Conservation (phyloP, 2,329 filamentous ascomycete species). For the Cercospora sesami region DNA sequence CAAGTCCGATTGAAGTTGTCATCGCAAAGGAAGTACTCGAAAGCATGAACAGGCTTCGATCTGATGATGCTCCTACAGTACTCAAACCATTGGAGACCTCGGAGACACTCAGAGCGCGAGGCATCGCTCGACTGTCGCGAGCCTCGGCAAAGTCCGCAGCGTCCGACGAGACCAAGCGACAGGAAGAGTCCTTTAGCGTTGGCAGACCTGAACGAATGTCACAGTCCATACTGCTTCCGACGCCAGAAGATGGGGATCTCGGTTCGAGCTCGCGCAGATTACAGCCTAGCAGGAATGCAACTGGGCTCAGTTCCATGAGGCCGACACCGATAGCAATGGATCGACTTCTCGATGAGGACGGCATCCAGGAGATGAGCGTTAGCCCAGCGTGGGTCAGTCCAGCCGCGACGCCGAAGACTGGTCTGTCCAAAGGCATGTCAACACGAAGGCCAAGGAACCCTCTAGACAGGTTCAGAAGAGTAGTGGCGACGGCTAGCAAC, state of each 20-base stretch:
- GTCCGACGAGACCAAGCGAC: background rate
- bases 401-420: constrained; percentile 14
- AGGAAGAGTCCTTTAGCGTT: constrained; percentile 19
- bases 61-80: constrained; percentile 8
- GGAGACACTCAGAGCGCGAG: constrained; percentile 33
- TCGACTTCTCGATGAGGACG: constrained; percentile 14
- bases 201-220: constrained; percentile 14
- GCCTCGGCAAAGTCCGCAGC: constrained; percentile 21
- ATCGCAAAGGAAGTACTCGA: constrained; percentile 32
- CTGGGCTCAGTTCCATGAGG: background rate
- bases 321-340: background rate
- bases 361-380: constrained; percentile 30
- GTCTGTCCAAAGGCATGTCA: constrained; percentile 15
- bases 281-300: background rate
- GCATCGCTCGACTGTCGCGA: constrained; percentile 33
- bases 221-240: constrained; percentile 22
- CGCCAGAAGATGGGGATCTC: constrained; percentile 28
- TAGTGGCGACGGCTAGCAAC: constrained; percentile 32
- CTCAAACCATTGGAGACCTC: constrained; percentile 30
- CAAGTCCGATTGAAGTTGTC: constrained; percentile 29
- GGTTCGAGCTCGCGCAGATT: constrained; percentile 9
- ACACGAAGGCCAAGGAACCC: constrained; percentile 23
- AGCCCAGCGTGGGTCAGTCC: constrained; percentile 28
- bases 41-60: constrained; percentile 4
- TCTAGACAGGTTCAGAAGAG: constrained; percentile 27